Percentiles rank a stretch among this genome's conserved stretches.
These are phyloP conservation scores for Penicillium egyptiacum DNA, from an alignment of 495 filamentous ascomycete species.

Conservation along the genomic window DNA sequence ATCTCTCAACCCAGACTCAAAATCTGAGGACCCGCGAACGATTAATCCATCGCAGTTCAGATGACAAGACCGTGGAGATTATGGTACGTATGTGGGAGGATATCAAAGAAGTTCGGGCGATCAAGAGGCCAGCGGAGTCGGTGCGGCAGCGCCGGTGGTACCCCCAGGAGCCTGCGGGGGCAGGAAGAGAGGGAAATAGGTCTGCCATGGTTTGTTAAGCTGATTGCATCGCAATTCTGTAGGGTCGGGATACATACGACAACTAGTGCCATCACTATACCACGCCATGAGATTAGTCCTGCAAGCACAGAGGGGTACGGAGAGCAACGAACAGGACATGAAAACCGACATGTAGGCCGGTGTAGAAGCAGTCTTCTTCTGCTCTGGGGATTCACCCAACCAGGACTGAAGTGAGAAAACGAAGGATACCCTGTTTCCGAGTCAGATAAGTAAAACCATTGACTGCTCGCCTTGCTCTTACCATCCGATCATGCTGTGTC, in stretches of 20 bases:
- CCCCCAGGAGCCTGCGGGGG: conserved; percentile 52
- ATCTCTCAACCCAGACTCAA: neutral
- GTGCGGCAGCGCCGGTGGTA: conserved; percentile 43
- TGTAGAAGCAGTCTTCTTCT: conserved; percentile 63
- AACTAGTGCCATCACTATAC: conserved; percentile 70
- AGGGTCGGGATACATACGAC: conserved; percentile 52
- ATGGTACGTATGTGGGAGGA: conserved; percentile 11
- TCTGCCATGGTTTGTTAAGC: conserved; percentile 42
- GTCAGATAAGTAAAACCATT: conserved; percentile 11
- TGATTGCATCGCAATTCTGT: neutral
- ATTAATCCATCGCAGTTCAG: neutral
- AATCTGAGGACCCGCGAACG: neutral
- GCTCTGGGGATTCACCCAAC: conserved; percentile 79
- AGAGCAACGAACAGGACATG: conserved; percentile 72
- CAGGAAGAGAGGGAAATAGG: conserved; percentile 83
- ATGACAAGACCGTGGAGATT: neutral
- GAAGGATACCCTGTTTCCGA: conserved; percentile 66
- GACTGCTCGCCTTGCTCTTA: conserved; percentile 38
- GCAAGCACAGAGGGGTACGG: neutral
- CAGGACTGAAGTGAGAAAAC: conserved; percentile 82
- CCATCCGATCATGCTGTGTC: conserved; percentile 72
- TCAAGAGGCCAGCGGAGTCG: conserved; percentile 44
- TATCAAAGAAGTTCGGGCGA: conserved; percentile 10
- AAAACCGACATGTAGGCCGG: conserved; percentile 82
- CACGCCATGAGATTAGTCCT: conserved; percentile 17